phyloP scores from a whole-genome alignment of 148 eudicot genomes.

The Diospyros kaki region DNA sequence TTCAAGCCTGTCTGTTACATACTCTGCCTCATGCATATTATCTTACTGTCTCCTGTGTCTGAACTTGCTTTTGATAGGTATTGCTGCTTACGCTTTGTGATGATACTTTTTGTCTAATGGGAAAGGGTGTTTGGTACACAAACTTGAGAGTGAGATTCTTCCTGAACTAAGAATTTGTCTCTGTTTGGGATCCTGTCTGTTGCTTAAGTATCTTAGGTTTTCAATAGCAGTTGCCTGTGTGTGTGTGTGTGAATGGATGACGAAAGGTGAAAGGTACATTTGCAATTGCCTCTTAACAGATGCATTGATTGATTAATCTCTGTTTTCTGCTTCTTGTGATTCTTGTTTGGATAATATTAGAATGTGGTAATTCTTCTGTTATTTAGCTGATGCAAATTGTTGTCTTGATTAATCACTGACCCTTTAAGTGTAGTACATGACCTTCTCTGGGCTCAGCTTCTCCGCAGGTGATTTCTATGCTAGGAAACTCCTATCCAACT shows the following conservation, averaged over 20 bases:
- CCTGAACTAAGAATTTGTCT: too few relatives aligned
- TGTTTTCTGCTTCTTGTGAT: background rate
- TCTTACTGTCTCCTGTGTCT: too few relatives aligned
- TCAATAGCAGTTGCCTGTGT: background rate
- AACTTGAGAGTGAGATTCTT: too few relatives aligned
- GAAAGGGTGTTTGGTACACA: too few relatives aligned
- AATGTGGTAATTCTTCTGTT: background rate
- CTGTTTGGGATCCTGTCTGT: background rate
- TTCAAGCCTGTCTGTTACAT: too few relatives aligned
- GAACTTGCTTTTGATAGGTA: too few relatives aligned
- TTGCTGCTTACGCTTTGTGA: too few relatives aligned
- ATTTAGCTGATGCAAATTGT: conserved; percentile 4
- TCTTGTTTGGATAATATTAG: background rate
- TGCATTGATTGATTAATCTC: background rate
- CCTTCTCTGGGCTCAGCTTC: conserved; percentile 56
- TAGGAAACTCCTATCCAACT: conserved; percentile 78
- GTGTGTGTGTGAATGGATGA: too few relatives aligned
- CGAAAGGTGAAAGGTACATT: too few relatives aligned
- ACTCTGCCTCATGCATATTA: too few relatives aligned
- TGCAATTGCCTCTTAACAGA: background rate
- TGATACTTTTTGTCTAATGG: too few relatives aligned
- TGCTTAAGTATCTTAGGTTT: background rate
- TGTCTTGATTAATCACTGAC: background rate
- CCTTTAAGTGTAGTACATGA: background rate
- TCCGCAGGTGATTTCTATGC: conserved; percentile 86